Evolutionary conservation across 441 rosid genomes (phyloP).

Genomic region (Adansonia madagascariensis): DNA sequence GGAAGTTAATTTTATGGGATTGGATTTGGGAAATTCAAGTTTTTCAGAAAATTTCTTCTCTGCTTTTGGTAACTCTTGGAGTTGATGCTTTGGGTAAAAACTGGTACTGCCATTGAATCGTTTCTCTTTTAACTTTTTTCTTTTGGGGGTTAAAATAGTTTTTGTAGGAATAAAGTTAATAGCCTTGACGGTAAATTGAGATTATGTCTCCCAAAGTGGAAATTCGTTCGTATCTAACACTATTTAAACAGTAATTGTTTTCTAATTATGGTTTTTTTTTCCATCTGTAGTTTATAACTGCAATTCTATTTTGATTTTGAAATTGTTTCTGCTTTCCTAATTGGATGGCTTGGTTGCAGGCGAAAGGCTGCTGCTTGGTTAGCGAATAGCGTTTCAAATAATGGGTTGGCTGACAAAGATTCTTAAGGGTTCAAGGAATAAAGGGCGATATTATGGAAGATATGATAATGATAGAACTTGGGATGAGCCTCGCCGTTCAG

Average conservation of each 20-base stretch:
- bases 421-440: slow-evolving; percentile 63
- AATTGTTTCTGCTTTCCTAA: slow-evolving; percentile 19
- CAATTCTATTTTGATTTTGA: not conserved
- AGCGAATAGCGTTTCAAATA: slow-evolving; percentile 22
- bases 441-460: slow-evolving; percentile 53
- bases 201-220: slow-evolving; percentile 4
- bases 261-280: slow-evolving; percentile 10
- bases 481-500: slow-evolving; percentile 63
- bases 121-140: not conserved
- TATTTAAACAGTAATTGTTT: not conserved
- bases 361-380: slow-evolving; percentile 30
- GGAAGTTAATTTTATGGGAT: not conserved
- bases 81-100: slow-evolving; percentile 13
- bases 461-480: slow-evolving; percentile 46
- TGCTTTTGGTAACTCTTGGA: not conserved
- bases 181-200: slow-evolving; percentile 3
- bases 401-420: slow-evolving; percentile 83
- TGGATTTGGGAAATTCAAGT: slow-evolving; percentile 11
- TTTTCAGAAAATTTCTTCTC: not conserved
- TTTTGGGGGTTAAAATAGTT: not conserved
- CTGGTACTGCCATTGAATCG: not conserved
- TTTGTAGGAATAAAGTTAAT: not conserved
- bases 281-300: slow-evolving; percentile 3
- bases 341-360: slow-evolving; percentile 38
- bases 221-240: slow-evolving; percentile 18